Evolutionary conservation across 495 filamentous ascomycete genomes (phyloP), one percentile per base, ranked within the genome.

Genomic region (Parmelia sp.): DNA sequence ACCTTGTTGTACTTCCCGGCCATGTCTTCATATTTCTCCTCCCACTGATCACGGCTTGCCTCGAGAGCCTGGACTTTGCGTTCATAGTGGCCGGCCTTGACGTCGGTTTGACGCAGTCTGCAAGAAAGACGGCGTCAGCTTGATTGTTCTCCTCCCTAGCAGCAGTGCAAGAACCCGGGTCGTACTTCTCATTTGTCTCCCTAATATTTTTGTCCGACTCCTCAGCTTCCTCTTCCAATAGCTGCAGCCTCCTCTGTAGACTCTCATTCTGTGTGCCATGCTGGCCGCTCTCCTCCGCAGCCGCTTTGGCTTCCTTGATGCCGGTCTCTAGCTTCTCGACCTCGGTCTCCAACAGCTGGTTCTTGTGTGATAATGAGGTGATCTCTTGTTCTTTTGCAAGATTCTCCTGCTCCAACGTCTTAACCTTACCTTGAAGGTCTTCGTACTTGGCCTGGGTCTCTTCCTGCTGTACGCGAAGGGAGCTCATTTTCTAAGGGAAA

Each of bases 41-140:
- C 95, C 91, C 92, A 96, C 75, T 90, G 82, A 75, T 96, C 91
- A 67, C 89, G 87, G 70, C 90, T 83, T 64, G 82, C 77, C 78
- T 99, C 94, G 67, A 99, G 86, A 69, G 93, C 96, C 75, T 95
- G 89, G 67, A 99, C 94, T 81, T 99, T 97, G 82, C 95, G 95
- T 80, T 97, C 95, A 79, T 91, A 96, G 83, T 99, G 94, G 66
- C 93, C 95, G 74, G 94, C 91, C 82, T 97, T 97, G 79, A 97
- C 91, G 76, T 97, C 94, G 76, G 94, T 97, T 79, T 96, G 92
- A 71, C 95, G 91, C 71, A 97, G 90, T 79, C 94, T 99, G 65
- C 51, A 47, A 19, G 14, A 36, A 25, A 17, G 27, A 17, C 4
- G 33, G 45, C 3, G 49, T 51, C 36, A 36, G 7, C 17, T 39